Evolutionary conservation across 2,329 filamentous ascomycete genomes (phyloP).

Genomic region (Aspergillus hiratsukae): DNA sequence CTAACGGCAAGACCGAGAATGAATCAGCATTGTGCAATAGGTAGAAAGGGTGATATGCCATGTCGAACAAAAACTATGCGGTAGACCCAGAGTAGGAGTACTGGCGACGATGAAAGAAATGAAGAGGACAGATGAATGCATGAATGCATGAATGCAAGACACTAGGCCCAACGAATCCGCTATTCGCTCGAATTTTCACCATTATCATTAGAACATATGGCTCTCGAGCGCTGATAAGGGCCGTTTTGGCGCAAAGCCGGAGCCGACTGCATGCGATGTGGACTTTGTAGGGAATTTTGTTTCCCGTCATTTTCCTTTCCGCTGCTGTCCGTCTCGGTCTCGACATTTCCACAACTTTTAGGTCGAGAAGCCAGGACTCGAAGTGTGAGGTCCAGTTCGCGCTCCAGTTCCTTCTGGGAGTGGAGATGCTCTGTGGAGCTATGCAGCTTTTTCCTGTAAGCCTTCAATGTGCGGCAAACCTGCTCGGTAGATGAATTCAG

Average conservation of each 20-base stretch:
- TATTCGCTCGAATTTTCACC: constrained; percentile 12
- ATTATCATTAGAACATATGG: constrained; percentile 32
- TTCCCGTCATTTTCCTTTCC: constrained; percentile 33
- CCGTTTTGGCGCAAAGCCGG: constrained; percentile 27
- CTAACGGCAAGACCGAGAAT: background rate
- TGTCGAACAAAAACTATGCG: background rate
- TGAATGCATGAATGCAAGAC: background rate
- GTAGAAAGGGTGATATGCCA: background rate
- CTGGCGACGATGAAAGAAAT: constrained; percentile 5
- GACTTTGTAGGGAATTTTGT: constrained; percentile 21
- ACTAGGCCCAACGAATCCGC: background rate
- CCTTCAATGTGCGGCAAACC: constrained; percentile 52
- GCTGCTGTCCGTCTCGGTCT: constrained; percentile 37
- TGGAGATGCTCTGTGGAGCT: constrained; percentile 47
- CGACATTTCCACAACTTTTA: constrained; percentile 25
- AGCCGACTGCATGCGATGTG: constrained; percentile 34
- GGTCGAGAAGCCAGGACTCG: constrained; percentile 29
- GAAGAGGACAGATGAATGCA: constrained; percentile 6
- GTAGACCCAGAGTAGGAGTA: background rate
- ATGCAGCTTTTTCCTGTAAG: constrained; percentile 56
- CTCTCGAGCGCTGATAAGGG: constrained; percentile 13
- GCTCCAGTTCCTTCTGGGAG: constrained; percentile 51
- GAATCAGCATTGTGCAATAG: background rate
- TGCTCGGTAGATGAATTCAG: constrained; percentile 53
- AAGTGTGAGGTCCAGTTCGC: constrained; percentile 49